A percentile compares a stretch with the other conserved stretches of the same genome.
Conservation (phyloP, 345 rosid genomes). For the Populus tremula region DNA sequence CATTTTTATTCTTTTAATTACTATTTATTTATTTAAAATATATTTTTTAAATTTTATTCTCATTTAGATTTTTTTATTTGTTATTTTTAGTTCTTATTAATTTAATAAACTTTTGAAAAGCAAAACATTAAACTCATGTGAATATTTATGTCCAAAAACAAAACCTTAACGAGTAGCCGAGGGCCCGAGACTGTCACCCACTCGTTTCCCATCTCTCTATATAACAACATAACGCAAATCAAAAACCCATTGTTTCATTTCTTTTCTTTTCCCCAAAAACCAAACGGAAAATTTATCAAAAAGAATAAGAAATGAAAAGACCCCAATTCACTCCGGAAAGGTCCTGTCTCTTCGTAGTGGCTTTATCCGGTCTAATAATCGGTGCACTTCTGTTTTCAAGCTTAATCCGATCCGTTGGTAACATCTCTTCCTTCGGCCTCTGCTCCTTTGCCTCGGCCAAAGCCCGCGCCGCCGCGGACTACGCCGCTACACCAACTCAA, state of each 20-base stretch:
- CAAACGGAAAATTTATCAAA: neutral
- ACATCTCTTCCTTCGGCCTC: conserved; percentile 24
- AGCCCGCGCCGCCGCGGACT: conserved; percentile 4
- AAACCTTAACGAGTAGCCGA: neutral
- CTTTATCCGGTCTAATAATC: conserved; percentile 42
- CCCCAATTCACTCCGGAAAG: conserved; percentile 24
- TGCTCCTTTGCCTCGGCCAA: conserved; percentile 39
- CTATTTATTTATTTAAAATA: no score
- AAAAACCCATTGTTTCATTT: neutral
- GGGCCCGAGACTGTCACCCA: neutral
- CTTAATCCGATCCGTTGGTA: conserved; percentile 34
- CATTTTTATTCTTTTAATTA: no score
- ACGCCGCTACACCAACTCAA: conserved; percentile 36
- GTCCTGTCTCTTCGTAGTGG: conserved; percentile 31
- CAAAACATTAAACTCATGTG: neutral
- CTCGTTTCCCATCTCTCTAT: neutral
- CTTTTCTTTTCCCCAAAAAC: neutral
- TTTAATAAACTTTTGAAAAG: no score
- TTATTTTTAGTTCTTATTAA: no score
- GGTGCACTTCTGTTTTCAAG: conserved; percentile 44
- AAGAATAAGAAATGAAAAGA: conserved; percentile 16
- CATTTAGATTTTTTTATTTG: no score
- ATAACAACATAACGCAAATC: neutral
- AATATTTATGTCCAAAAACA: neutral
- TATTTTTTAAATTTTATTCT: no score